Conservation (phyloP, 2,329 filamentous ascomycete genomes). For the Colletotrichum falcatum region DNA sequence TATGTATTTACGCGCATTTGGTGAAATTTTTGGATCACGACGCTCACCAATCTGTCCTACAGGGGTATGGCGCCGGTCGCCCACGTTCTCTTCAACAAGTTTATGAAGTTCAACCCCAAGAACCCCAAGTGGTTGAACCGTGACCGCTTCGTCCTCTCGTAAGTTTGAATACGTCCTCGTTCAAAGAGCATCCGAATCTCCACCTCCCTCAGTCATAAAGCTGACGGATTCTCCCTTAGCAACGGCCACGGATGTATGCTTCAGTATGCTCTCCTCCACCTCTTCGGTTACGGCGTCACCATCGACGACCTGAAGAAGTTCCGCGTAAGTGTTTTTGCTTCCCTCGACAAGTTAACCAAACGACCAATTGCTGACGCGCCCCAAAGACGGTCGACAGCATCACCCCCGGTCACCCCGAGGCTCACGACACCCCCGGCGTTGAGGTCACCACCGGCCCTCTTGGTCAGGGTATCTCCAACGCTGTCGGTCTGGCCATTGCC, state of each 20-base stretch:
- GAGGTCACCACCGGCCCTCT: slow-evolving; percentile 99
- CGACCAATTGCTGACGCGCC: neutral
- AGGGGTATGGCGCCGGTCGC: slow-evolving; percentile 91
- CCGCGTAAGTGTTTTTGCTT: slow-evolving; percentile 78
- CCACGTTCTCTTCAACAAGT: slow-evolving; percentile 98
- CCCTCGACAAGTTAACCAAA: neutral
- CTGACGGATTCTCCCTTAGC: slow-evolving; percentile 58
- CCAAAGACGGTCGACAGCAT: slow-evolving; percentile 71
- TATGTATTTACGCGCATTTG: slow-evolving; percentile 53
- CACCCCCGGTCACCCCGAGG: slow-evolving; percentile 95
- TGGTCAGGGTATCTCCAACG: slow-evolving; percentile 96
- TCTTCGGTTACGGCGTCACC: slow-evolving; percentile 89
- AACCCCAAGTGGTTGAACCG: slow-evolving; percentile 97
- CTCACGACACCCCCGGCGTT: slow-evolving; percentile 94
- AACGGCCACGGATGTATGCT: slow-evolving; percentile 99
- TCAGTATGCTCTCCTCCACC: slow-evolving; percentile 96
- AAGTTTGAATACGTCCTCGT: slow-evolving; percentile 59
- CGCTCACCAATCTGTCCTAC: slow-evolving; percentile 48
- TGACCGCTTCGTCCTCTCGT: slow-evolving; percentile 99
- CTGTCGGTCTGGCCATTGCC: slow-evolving; percentile 96
- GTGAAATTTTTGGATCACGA: neutral
- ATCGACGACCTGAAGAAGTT: slow-evolving; percentile 96
- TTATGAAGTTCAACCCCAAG: slow-evolving; percentile 99
- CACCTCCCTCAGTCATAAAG: neutral
- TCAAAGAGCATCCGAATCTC: neutral